phyloP scores from a whole-genome alignment of 129 eudicot species.

The Cynara cardunculus region DNA sequence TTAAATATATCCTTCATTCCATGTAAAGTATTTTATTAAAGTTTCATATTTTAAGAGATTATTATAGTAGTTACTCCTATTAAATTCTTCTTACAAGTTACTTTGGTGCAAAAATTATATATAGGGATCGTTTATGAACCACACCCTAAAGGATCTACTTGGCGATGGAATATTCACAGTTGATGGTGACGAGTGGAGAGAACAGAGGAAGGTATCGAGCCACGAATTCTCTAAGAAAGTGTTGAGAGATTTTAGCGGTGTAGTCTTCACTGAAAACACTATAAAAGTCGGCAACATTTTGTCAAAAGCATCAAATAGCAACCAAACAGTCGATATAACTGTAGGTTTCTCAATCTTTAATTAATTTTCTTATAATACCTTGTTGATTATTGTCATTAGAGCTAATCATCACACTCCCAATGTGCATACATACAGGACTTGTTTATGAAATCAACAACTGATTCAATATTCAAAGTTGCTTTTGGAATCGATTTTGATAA shows the following conservation, averaged over 20 bases:
- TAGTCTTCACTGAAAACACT: too few species aligned
- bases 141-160: too few species aligned
- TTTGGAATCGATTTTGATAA: not conserved
- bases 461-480: slow-evolving; percentile 3
- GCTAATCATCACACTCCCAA: not conserved
- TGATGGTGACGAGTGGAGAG: too few species aligned
- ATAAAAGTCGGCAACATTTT: not conserved
- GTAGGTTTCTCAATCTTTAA: not conserved
- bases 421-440: slow-evolving; percentile 28
- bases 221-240: too few species aligned
- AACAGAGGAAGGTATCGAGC: too few species aligned
- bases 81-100: too few species aligned
- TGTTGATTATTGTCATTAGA: not conserved
- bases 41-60: too few species aligned
- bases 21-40: not conserved
- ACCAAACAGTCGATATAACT: not conserved
- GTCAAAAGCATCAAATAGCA: not conserved
- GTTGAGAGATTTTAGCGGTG: too few species aligned
- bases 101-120: too few species aligned
- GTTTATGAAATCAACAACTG: slow-evolving; percentile 56
- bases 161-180: too few species aligned
- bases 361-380: not conserved
- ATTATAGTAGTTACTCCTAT: too few species aligned
- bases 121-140: too few species aligned
- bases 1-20: not conserved